Evolutionary conservation across 331 rosid genomes (phyloP), one percentile per base, ranked within the genome.

Genomic region (Rosa hybrid): DNA sequence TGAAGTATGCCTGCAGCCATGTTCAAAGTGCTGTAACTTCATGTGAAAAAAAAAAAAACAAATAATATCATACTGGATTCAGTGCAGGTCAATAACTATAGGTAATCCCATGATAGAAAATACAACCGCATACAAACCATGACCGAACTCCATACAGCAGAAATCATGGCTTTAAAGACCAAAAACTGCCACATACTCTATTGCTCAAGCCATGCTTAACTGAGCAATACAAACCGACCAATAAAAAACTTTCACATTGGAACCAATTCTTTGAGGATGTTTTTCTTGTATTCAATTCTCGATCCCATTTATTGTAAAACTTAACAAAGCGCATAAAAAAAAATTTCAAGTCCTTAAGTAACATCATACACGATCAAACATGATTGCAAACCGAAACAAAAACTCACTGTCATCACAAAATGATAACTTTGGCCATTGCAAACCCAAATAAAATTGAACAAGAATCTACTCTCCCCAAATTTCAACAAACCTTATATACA

Each of bases 1-100:
- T 96, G 99, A 41, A 96, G 89, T 78, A 96, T 89, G 84, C 99
- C 99, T 95, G 94, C 86, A 86, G 46, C 44, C 84, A 80, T 56
- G 51, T 64, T 49, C 25, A 54, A 25, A 41, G 21, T 1, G 2
- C 12, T 8, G 34, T 68, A 54, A 72, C 21, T 8, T 53, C 59
- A 81, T n/a, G 41, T 49, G 57, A 71, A 81, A 75, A 25, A 38
- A 25, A 38, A 53, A 53, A 18, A 53, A 0, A 9, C 14, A 21
- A 59, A 60, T 45, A 34, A 13, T 39, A 25, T 49, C 1, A 27
- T 7, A 21, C 25, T 11, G 25, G 27, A 63, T 25, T 34, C 56
- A 8, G 9, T 42, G 21, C 71, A 76, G 41, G 53, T 50, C 14
- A 13, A n/a, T 9, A 81, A 46, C 70, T 3, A 5, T 2, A 44